Base-by-base conservation (phyloP, 2,329 filamentous ascomycete genomes). In the Epichloe brachyelytri region DNA sequence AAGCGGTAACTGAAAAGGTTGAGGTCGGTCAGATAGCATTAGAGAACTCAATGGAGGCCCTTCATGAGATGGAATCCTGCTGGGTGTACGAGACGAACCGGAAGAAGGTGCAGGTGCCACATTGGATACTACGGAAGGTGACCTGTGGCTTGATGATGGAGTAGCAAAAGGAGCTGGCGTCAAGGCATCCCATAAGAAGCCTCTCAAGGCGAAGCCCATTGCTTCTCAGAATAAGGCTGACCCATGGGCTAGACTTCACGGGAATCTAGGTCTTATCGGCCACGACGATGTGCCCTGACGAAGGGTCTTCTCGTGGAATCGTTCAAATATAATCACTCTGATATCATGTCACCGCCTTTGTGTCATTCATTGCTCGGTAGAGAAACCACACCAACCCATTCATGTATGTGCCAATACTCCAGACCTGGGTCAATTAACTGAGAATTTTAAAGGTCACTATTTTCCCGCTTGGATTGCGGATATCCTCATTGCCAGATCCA, bases 401-500 rank as follows among this genome's bases (percentile, higher is more conserved):
- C 8, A n/a, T 22, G 20, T 37, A n/a, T 51, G 10, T 46, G 43
- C 43, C 51, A n/a, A 10, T 43, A 50, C 43, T 49, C 37, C 51
- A 19, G 17, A 30, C 17, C 3, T 17, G 22, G n/a, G 14, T 26
- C 17, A 36, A 46, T 39, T 15, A 11, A 5, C 22, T 15, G 34
- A 17, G 19, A 39, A 4, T 37, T 19, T 45, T 15, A 17, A 39
- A 45, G 4, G 11, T 22, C 10, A 47, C 46, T 51, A 70, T 57
- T 66, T 66, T 41, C 72, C 72, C 41, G 73, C 74, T 64, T 95
- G 63, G 52, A 93, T 82, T 33, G 78, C 79, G 0, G 87, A 87
- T 70, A 95, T 85, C 61, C 87, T 82, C 62, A 97, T 74, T 6
- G 85, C 77, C 57, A 97, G 65, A 66, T 98, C 91, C 34, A 98